Percentiles rank a stretch among this genome's conserved stretches.
Evolutionary conservation across 108 stramenopile genomes (phyloP).

Genomic region (Cyclotella choctawhatcheeana): DNA sequence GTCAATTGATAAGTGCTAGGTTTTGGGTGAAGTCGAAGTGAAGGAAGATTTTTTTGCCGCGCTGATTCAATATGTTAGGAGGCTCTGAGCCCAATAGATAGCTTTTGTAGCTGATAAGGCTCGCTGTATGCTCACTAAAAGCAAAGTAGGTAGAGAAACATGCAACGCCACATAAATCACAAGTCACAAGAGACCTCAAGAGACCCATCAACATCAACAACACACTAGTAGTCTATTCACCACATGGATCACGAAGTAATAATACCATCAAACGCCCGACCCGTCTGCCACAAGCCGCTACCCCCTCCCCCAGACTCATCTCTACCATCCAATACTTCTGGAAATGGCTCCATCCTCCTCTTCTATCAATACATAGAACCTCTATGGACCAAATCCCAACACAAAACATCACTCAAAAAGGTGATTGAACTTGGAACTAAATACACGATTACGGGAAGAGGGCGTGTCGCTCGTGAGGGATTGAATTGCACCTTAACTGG

Average conservation of each 20-base stretch:
- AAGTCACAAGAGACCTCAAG: too few species aligned
- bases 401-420: conserved; percentile 61
- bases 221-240: too few species aligned
- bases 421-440: conserved; percentile 52
- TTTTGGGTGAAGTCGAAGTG: too few species aligned
- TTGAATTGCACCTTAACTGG: conserved; percentile 83
- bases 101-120: too few species aligned
- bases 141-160: too few species aligned
- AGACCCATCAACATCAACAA: too few species aligned
- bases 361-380: conserved; percentile 88
- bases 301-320: conserved; percentile 13
- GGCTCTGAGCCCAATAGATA: too few species aligned
- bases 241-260: conserved; percentile 24
- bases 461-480: conserved; percentile 79
- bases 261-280: conserved; percentile 22
- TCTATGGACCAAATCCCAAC: conserved; percentile 57
- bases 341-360: conserved; percentile 68
- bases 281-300: conserved; percentile 16
- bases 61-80: too few species aligned
- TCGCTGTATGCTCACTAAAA: too few species aligned
- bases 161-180: too few species aligned
- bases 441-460: conserved; percentile 66
- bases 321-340: neutral
- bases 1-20: too few species aligned
- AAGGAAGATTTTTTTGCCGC: too few species aligned